Percentiles rank a stretch among this genome's conserved stretches.
These are phyloP conservation scores for Phaffia rhodozyma DNA, from an alignment of 1,284 basidiomycete species.

Conservation along the genomic window DNA sequence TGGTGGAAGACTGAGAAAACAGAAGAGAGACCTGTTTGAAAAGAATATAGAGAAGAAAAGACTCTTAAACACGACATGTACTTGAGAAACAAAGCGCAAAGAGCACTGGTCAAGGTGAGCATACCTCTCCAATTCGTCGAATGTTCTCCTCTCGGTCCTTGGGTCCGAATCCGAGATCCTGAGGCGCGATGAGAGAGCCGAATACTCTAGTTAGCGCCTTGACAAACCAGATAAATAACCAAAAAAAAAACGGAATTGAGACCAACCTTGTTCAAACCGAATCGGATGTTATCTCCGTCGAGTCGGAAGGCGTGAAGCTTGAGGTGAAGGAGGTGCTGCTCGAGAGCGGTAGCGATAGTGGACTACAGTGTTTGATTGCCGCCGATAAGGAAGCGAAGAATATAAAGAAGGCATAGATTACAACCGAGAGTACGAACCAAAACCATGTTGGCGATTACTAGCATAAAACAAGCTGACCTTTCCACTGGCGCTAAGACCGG, in stretches of 20 bases:
- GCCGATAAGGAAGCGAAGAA: not conserved
- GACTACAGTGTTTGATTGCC: slow-evolving; percentile 45
- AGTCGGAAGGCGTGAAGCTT: slow-evolving; percentile 80
- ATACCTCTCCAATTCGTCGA: slow-evolving; percentile 86
- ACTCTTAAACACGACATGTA: not conserved
- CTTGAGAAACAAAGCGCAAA: not conserved
- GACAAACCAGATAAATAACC: too few relatives aligned
- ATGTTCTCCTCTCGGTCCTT: slow-evolving; percentile 95
- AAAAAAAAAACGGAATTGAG: too few relatives aligned
- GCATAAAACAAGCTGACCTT: slow-evolving; percentile 47
- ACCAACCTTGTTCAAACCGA: slow-evolving; percentile 75
- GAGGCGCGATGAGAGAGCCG: not conserved
- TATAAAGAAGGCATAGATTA: not conserved
- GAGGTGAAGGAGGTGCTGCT: slow-evolving; percentile 85
- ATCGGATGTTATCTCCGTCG: slow-evolving; percentile 94
- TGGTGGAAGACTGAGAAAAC: slow-evolving; percentile 75
- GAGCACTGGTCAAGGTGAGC: slow-evolving; percentile 18
- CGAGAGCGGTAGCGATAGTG: slow-evolving; percentile 91
- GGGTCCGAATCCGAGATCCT: slow-evolving; percentile 90
- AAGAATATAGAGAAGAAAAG: slow-evolving; percentile 17
- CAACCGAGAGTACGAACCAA: slow-evolving; percentile 9
- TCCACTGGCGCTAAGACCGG: slow-evolving; percentile 81
- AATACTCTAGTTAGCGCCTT: too few relatives aligned
- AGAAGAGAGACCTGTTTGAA: slow-evolving; percentile 69
- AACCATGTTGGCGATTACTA: slow-evolving; percentile 24